These are phyloP conservation scores for Hypericum androsaemum DNA, from an alignment of 345 rosid species.

Conservation along the genomic window DNA sequence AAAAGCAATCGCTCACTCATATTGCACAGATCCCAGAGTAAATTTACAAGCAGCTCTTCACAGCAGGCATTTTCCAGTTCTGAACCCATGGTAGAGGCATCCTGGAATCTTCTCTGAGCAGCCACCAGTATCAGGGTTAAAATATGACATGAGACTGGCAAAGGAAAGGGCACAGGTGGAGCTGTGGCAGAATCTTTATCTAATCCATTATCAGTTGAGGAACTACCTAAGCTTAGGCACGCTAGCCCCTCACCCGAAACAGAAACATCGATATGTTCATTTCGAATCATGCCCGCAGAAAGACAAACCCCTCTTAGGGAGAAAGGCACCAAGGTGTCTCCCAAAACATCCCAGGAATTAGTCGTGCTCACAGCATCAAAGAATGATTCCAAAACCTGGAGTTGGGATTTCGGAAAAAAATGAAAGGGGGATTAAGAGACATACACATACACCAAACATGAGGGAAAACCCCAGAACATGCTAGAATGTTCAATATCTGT, in stretches of 20 bases:
- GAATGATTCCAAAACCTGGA: constrained; percentile 52
- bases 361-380: constrained; percentile 50
- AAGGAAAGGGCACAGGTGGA: constrained; percentile 32
- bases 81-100: constrained; percentile 16
- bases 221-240: constrained; percentile 15
- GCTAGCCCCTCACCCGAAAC: constrained; percentile 28
- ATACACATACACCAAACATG: constrained; percentile 10
- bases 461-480: constrained; percentile 2
- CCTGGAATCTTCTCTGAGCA: constrained; percentile 33
- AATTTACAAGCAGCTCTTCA: constrained; percentile 32
- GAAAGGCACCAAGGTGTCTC: constrained; percentile 63
- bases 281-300: constrained; percentile 39
- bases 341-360: constrained; percentile 46
- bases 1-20: constrained; percentile 52
- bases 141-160: constrained; percentile 59
- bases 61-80: constrained; percentile 21
- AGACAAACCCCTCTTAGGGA: constrained; percentile 48
- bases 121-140: constrained; percentile 45
- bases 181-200: constrained; percentile 26
- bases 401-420: constrained; percentile 19
- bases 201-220: constrained; percentile 9
- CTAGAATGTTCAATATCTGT: constrained; percentile 8
- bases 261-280: constrained; percentile 34
- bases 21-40: constrained; percentile 68
- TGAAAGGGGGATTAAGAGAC: constrained; percentile 9